Base-by-base conservation (phyloP, 208 protist species). In the Wallacemonas sp. region DNA sequence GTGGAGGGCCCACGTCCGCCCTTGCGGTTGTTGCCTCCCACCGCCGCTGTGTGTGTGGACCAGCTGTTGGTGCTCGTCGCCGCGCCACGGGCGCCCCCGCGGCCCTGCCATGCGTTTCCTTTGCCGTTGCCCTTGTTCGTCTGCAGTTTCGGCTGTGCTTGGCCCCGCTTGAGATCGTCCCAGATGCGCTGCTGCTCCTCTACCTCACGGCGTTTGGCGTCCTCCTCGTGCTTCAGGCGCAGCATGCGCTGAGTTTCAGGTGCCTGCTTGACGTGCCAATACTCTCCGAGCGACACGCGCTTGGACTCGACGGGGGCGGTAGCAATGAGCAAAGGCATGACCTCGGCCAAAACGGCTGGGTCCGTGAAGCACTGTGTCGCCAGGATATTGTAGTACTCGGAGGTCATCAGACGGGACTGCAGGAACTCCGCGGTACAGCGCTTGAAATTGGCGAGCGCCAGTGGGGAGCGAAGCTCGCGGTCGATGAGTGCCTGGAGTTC, bases 321-420 rank as follows among this genome's bases (percentile, higher is more conserved):
- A 12, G 85, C 82, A 15, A 93, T 76, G 6, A 96, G 63, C n/a
- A 92, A 62, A 4, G 84, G 86, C 39, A 93, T 89, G 9, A 95
- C 68, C 53, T 72, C 66, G 39, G 82, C 66, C 41, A 96, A 83
- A 1, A 80, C 76, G 8, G 37, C 30, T 19, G 71, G 62, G 24
- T 79, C 64, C 2, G 73, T 68, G 29, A 95, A 91, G 62, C 73
- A 82, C 34, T 82, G 68, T 12, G 19, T 21, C 32, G 69, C 60
- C 24, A 95, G 57, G 26, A 63, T 33, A 45, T 85, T 74, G 72
- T 90, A 93, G 73, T 92, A 95, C 60, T 82, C 64, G 24, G 76
- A 78, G 13, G 83, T 71, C 15, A 91, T 54, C 27, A 91, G 85
- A 24, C 59, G 59, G 0, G 78, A 78, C 12, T 81, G 63, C 29